A percentile compares a stretch with the other conserved stretches of the same genome.
Evolutionary conservation across 768 basidiomycete species (phyloP).

Genomic region (Amanita molliuscula): DNA sequence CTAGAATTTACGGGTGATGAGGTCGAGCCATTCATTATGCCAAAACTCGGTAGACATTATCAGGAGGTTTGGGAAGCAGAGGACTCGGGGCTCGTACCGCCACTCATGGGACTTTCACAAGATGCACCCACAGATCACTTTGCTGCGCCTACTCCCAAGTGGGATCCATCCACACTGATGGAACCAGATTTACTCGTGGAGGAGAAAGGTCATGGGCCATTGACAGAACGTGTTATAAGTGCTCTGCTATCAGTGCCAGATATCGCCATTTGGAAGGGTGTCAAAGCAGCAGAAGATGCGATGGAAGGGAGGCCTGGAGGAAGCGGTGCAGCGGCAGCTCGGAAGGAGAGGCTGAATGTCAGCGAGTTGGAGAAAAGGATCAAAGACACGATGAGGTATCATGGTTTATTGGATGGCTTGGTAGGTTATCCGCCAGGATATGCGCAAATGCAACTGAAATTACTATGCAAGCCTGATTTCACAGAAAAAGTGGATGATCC

Average conservation of each 20-base stretch:
- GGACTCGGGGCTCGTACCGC: constrained; percentile 43
- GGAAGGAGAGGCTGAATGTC: constrained; percentile 67
- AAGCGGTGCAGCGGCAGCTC: constrained; percentile 66
- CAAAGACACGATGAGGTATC: constrained; percentile 66
- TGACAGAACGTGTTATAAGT: constrained; percentile 79
- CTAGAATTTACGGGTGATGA: constrained; percentile 89
- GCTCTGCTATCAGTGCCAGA: constrained; percentile 66
- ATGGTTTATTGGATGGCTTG: constrained; percentile 57
- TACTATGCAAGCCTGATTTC: constrained; percentile 50
- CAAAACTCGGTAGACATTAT: constrained; percentile 82
- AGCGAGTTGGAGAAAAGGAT: constrained; percentile 70
- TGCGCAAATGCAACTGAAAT: not conserved
- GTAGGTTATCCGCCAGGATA: constrained; percentile 33
- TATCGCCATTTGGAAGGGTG: constrained; percentile 56
- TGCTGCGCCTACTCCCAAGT: constrained; percentile 51
- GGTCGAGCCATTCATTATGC: constrained; percentile 77
- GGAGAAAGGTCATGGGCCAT: constrained; percentile 74
- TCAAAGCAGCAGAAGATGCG: constrained; percentile 75
- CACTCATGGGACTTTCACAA: constrained; percentile 19
- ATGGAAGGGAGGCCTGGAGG: constrained; percentile 80
- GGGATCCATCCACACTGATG: constrained; percentile 74
- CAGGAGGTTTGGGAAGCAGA: constrained; percentile 90
- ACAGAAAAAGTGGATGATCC: constrained; percentile 84
- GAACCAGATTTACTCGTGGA: constrained; percentile 65
- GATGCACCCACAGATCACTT: constrained; percentile 28